Base-by-base conservation (phyloP, 2,329 filamentous ascomycete species). In the Aspergillus udagawae region DNA sequence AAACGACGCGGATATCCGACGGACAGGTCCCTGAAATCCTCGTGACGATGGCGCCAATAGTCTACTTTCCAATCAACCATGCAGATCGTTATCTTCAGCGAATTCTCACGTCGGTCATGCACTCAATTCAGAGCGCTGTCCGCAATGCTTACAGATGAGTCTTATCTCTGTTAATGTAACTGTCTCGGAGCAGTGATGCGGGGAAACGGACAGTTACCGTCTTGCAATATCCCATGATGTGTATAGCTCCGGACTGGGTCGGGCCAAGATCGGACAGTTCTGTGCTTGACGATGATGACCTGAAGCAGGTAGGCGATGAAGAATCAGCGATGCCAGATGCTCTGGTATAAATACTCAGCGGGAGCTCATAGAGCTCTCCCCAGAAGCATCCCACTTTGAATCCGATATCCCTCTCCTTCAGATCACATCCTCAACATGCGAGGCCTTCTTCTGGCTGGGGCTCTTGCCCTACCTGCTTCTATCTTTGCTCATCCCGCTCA, bases 401-500 rank as follows among this genome's bases (percentile, higher is more conserved):
- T 21, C 20, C 4, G 20, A 9, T 23, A 45, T 45, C 4, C 3
- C 5, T 45, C 32, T 23, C 3, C 41, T 10, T 12, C n/a, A 44
- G 21, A 21, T 44, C 20, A 21, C 44, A 12, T 23, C 12, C 2
- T 47, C 12, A 47, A 21, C 21, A 59, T 59, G 57, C 53, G 57
- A 4, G 35, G 51, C 28, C 45, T 59, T 27, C 45, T 49, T 32
- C 42, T 59, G 6, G 49, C 52, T 32, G 52, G 57, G 29, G 48
- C 51, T 17, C 23, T 57, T 28, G 49, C 49, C 42, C 54, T 60
- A n/a, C 52, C 58, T 27, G 23, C 55, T 14, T 38, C 44, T 21
- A 35, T 41, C 20, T 29, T 60, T 23, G 35, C 49, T 23, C 58
- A 58, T 49, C 55, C 58, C 17, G 28, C 55, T 1, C 49, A 50